Conservation (phyloP, 140 eudicot genomes). For the Stevia rebaudiana region DNA sequence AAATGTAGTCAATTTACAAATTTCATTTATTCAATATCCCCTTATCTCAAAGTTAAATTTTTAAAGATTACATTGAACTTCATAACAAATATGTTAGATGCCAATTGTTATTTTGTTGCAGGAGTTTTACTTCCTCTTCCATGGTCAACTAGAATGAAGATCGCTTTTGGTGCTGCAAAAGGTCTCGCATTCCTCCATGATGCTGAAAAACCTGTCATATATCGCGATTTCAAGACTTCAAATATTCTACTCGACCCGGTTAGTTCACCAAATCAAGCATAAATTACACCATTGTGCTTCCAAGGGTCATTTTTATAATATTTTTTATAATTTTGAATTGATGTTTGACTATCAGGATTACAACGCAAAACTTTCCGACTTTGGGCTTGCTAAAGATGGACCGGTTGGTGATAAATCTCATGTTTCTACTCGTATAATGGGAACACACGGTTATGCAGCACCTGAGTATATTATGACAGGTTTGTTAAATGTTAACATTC, state of each 20-base stretch:
- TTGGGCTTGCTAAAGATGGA: slow-evolving; percentile 94
- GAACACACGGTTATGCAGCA: slow-evolving; percentile 93
- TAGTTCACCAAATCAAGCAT: slow-evolving; percentile 23
- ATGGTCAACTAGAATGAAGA: slow-evolving; percentile 92
- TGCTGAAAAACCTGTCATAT: slow-evolving; percentile 89
- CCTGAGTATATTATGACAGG: slow-evolving; percentile 98
- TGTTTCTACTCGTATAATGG: slow-evolving; percentile 97
- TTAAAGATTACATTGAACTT: slow-evolving; percentile 1
- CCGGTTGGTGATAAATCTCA: slow-evolving; percentile 97
- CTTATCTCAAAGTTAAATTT: too few species aligned
- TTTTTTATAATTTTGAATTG: slow-evolving; percentile 13
- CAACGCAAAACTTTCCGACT: slow-evolving; percentile 84
- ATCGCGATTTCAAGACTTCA: slow-evolving; percentile 93
- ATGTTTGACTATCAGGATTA: slow-evolving; percentile 51
- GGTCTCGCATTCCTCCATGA: slow-evolving; percentile 94
- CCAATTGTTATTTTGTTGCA: slow-evolving; percentile 30
- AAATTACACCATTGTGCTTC: slow-evolving; percentile 1
- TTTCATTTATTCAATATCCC: neutral
- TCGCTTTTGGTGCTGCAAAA: slow-evolving; percentile 91
- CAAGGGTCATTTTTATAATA: neutral
- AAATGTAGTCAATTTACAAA: neutral
- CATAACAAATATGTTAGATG: neutral
- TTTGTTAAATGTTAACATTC: slow-evolving; percentile 25
- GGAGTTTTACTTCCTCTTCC: slow-evolving; percentile 94
- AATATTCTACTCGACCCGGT: slow-evolving; percentile 87